Evolutionary conservation across 2,329 filamentous ascomycete species (phyloP), one percentile per base, ranked within the genome.

Genomic region (Dactylonectria macrodidyma): DNA sequence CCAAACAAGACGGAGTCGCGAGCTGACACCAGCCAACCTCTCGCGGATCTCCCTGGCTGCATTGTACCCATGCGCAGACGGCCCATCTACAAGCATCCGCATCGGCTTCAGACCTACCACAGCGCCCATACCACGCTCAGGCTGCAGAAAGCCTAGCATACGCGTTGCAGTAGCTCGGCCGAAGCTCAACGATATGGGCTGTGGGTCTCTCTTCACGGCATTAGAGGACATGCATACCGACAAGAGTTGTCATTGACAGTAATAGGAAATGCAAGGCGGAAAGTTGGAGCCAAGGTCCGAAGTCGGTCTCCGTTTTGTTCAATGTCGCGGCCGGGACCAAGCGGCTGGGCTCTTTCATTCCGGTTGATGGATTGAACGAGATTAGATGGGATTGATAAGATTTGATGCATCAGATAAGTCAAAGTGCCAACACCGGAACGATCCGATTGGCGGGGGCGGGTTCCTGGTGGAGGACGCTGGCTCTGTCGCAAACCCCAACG

Each of bases 311-410:
- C n/a, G 3, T 33, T 52, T 62, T 30, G 26, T 55, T 16, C 55
- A 47, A 26, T 16, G 34, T 44, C 36, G 38, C 34, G 16, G 41
- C n/a, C 36, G 26, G 30, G 26, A 11, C 30, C 50, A 47, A 54
- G 24, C 6, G 26, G 44, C 38, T 54, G 19, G 33, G 50, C 34
- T 47, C 38, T 57, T 65, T 56, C 30, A 58, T 65, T 65, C 54
- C 48, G 38, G 50, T 56, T 58, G 65, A 63, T 47, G 57, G 57
- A 63, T 47, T 44, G 68, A 46, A 62, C 61, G 69, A 75, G 75
- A 75, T 76, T 76, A 76, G 75, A 76, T 76, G 69, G 70, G 75
- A 76, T 76, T 76, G 75, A 76, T 76, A 76, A 76, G 65, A 71
- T 68, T 71, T 59, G 64, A 55, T 52, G 12, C 58, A 69, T 69